Percentiles rank a stretch among this genome's conserved stretches.
phyloP scores from a whole-genome alignment of 495 filamentous ascomycete species.

The Hapsidospora chrysogenum region DNA sequence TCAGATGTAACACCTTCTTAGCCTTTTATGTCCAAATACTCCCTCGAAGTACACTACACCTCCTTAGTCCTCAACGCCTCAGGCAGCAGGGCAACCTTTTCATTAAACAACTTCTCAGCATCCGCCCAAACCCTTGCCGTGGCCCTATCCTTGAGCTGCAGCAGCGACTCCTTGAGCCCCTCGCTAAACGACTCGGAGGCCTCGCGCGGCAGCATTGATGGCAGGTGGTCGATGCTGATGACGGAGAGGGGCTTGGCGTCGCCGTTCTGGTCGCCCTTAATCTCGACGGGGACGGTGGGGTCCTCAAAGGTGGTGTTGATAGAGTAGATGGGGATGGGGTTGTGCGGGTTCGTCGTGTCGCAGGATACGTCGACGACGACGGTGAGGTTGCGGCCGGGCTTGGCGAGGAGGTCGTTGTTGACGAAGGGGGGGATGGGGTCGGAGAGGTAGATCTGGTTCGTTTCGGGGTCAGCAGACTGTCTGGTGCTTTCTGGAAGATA shows the following conservation, averaged over 20 bases:
- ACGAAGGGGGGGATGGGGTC: conserved; percentile 55
- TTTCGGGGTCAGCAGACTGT: no score
- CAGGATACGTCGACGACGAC: conserved; percentile 70
- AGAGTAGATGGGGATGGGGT: conserved; percentile 59
- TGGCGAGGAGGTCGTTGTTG: conserved; percentile 39
- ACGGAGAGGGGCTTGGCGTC: conserved; percentile 39
- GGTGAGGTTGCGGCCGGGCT: conserved; percentile 46
- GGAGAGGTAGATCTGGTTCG: conserved; percentile 49
- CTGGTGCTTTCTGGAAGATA: not conserved
- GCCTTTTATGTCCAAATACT: no score
- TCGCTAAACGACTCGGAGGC: conserved; percentile 64
- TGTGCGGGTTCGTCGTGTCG: conserved; percentile 58
- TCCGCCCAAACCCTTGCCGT: conserved; percentile 55
- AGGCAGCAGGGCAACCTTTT: conserved; percentile 36
- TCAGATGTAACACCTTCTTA: no score
- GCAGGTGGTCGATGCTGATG: conserved; percentile 74
- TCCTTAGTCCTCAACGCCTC: not conserved
- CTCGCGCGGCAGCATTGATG: conserved; percentile 63
- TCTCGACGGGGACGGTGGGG: conserved; percentile 51
- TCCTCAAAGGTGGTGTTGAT: conserved; percentile 58
- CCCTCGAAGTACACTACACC: not conserved
- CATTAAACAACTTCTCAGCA: conserved; percentile 61
- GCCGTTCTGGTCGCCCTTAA: conserved; percentile 16
- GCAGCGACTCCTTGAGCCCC: conserved; percentile 52
- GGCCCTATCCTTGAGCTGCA: conserved; percentile 51